Evolutionary conservation across 2,329 filamentous ascomycete genomes (phyloP), one percentile per base, ranked within the genome.

Genomic region (Cladosporium halotolerans): DNA sequence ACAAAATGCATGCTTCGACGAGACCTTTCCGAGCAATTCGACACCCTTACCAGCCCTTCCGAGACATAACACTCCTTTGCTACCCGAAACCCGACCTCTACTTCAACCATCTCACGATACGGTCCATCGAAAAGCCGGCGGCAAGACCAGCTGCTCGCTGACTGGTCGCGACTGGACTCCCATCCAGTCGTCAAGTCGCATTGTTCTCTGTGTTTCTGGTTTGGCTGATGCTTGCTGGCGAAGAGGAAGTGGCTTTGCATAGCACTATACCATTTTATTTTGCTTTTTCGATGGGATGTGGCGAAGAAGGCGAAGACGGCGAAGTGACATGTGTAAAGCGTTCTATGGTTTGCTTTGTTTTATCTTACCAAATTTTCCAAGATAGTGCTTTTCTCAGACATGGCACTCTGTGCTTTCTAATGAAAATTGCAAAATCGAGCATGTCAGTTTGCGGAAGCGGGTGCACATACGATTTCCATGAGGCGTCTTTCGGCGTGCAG

Each of bases 1-100:
- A 62, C 50, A 60, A 62, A 54, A 50, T 56, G 60, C 54, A 62
- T 54, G 60, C 59, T 60, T 60, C 58, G 58, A 62, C 47, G 59
- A 60, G 52, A 55, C 16, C 34, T 33, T 51, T 51, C 32, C 48
- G 53, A 57, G 51, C 52, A 48, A 44, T 45, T 60, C 59, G 54
- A 61, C 58, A 51, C 58, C 55, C 54, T 60, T 52, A 38, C 45
- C 46, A 53, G 53, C 23, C 41, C 39, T 44, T 33, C 33, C 48
- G 44, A 55, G 54, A 52, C 48, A 32, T 47, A 18, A 33, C 39
- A 31, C 43, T 46, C 52, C 46, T 31, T n/a, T 19, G n/a, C 33
- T 45, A 52, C 33, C 32, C 39, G 41, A 45, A 28, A 36, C 23
- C 28, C 36, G 36, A 19, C 48, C 28, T 40, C 41, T 42, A 47